A percentile compares a stretch with the other conserved stretches of the same genome.
phyloP scores from a whole-genome alignment of 75 land plant genomes.

The Pinus albicaulis region DNA sequence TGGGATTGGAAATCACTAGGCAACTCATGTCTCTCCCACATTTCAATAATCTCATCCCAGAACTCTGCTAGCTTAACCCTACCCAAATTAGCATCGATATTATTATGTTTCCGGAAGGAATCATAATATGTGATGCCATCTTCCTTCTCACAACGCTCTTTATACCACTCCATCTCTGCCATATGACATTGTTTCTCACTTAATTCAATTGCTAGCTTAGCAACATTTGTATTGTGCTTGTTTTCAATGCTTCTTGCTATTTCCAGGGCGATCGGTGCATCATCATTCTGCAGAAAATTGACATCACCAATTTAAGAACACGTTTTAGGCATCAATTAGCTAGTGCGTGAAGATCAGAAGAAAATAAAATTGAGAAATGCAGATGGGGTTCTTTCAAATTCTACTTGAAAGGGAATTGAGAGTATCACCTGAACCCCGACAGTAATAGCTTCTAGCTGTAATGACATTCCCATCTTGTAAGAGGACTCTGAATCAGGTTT shows the following conservation, averaged over 20 bases:
- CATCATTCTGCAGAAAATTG: too few relatives aligned
- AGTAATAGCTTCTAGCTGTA: not conserved
- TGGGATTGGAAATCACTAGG: too few relatives aligned
- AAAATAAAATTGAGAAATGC: too few relatives aligned
- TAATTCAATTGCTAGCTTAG: not conserved
- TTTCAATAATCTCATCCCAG: too few relatives aligned
- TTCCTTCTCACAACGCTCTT: not conserved
- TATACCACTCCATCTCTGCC: conserved; percentile 2
- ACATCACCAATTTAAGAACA: too few relatives aligned
- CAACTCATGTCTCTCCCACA: too few relatives aligned
- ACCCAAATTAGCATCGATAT: not conserved
- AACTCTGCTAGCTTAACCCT: too few relatives aligned
- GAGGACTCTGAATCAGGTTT: not conserved
- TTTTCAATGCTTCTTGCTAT: not conserved
- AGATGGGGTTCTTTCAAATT: too few relatives aligned
- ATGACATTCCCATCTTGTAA: not conserved
- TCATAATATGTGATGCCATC: not conserved
- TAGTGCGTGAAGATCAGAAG: too few relatives aligned
- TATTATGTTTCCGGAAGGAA: not conserved
- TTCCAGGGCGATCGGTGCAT: not conserved
- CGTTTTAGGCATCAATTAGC: too few relatives aligned
- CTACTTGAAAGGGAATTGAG: too few relatives aligned
- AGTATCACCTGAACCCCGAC: not conserved
- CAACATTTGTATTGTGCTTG: not conserved
- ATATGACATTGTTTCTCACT: not conserved